Evolutionary conservation across 2,329 filamentous ascomycete species (phyloP).

Genomic region (Leptographium procerum): DNA sequence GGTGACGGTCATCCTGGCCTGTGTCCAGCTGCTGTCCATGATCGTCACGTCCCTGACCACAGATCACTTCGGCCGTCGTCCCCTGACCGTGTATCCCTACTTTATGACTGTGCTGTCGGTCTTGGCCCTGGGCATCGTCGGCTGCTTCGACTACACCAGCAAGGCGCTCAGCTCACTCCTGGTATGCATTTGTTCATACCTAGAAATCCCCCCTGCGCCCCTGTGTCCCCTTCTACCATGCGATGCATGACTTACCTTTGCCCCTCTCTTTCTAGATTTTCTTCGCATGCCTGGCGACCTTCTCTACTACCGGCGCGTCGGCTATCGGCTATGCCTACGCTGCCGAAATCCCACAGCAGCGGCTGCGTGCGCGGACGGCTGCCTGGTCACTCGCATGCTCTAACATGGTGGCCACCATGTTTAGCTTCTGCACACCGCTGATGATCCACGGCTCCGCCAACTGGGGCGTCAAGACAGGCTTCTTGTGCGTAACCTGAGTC

Average conservation of each 20-base stretch:
- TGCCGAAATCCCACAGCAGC: constrained; percentile 27
- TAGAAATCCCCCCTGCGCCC: no score
- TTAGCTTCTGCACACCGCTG: constrained; percentile 31
- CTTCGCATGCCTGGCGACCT: constrained; percentile 29
- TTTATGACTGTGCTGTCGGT: constrained; percentile 24
- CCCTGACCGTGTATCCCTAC: constrained; percentile 28
- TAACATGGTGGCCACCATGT: constrained; percentile 29
- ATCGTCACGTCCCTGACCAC: constrained; percentile 23
- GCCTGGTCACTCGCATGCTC: constrained; percentile 25
- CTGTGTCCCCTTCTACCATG: no score
- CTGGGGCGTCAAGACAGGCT: constrained; percentile 34
- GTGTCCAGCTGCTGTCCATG: constrained; percentile 30
- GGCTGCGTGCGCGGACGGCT: constrained; percentile 26
- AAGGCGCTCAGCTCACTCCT: constrained; percentile 19
- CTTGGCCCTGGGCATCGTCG: constrained; percentile 25
- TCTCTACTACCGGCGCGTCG: constrained; percentile 28
- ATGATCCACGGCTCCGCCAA: constrained; percentile 28
- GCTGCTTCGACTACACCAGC: constrained; percentile 26
- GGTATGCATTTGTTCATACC: no score
- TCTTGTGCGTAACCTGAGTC: constrained; percentile 28
- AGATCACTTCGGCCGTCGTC: constrained; percentile 24
- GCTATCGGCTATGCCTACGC: constrained; percentile 32
- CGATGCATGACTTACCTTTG: no score
- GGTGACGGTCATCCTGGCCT: constrained; percentile 28
- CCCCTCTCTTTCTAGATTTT: constrained; percentile 20